Evolutionary conservation across 2,329 filamentous ascomycete genomes (phyloP).

Genomic region (Fusarium sp.): DNA sequence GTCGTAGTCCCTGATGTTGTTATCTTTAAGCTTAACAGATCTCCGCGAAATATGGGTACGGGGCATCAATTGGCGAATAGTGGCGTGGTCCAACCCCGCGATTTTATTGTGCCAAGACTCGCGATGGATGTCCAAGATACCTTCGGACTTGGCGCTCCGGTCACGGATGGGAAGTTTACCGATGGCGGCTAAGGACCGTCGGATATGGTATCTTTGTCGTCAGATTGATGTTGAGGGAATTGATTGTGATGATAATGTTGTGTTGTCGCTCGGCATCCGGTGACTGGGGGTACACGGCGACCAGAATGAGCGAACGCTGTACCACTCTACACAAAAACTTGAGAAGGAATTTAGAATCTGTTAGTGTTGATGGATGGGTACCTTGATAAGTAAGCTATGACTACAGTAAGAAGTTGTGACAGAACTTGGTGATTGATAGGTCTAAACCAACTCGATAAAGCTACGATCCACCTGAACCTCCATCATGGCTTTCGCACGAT

Average conservation of each 20-base stretch:
- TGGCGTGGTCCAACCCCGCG: neutral
- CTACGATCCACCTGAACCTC: too few species aligned
- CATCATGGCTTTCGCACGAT: too few species aligned
- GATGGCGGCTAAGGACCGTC: neutral
- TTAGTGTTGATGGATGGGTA: too few species aligned
- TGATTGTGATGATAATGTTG: neutral
- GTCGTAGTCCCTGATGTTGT: neutral
- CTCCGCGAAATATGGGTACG: conserved; percentile 5
- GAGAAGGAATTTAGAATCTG: too few species aligned
- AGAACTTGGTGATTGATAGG: too few species aligned
- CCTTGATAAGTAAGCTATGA: too few species aligned
- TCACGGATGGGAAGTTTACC: neutral
- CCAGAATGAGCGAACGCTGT: neutral
- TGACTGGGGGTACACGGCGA: neutral
- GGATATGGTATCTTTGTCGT: accelerated
- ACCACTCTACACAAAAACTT: neutral
- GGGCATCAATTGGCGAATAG: neutral
- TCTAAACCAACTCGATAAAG: too few species aligned
- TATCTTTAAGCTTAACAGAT: neutral
- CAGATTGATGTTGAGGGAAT: neutral
- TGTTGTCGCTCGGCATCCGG: too few species aligned
- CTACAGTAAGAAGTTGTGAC: accelerated
- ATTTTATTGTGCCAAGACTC: neutral
- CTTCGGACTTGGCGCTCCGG: neutral
- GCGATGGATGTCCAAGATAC: neutral